Percentiles rank a stretch among this genome's conserved stretches.
Conservation (phyloP, 208 protist genomes). For the Leptomonas seymouri region DNA sequence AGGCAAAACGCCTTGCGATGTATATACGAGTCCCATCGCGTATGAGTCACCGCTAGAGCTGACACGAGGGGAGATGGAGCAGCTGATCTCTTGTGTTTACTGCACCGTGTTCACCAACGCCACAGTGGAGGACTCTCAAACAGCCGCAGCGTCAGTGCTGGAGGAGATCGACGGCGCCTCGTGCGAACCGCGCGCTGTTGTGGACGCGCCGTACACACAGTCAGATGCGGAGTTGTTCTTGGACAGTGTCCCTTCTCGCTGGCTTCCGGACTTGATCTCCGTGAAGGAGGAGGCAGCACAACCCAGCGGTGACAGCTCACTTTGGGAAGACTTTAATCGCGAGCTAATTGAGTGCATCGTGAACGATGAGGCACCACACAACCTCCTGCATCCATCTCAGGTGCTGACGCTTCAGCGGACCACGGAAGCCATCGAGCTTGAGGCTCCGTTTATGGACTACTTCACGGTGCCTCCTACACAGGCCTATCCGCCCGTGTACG, state of each 20-base stretch:
- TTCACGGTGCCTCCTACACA: conserved; percentile 35
- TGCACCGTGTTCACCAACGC: conserved; percentile 73
- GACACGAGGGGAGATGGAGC: conserved; percentile 51
- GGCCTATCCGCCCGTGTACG: conserved; percentile 58
- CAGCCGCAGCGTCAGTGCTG: conserved; percentile 8
- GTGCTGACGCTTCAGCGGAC: conserved; percentile 57
- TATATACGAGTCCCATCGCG: conserved; percentile 19
- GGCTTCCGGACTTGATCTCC: conserved; percentile 45
- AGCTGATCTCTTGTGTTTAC: conserved; percentile 64
- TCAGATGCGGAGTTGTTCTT: conserved; percentile 54
- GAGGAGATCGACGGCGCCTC: conserved; percentile 2
- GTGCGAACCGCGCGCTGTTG: background rate
- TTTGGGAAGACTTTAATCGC: conserved; percentile 33
- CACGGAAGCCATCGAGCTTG: conserved; percentile 39
- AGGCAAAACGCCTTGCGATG: conserved; percentile 12
- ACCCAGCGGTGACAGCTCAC: background rate
- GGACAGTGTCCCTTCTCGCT: conserved; percentile 40
- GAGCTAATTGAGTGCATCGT: conserved; percentile 78
- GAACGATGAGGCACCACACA: conserved; percentile 66
- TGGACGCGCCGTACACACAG: conserved; percentile 34
- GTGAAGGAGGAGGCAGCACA: conserved; percentile 17
- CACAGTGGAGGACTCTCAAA: background rate
- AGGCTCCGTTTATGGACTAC: conserved; percentile 56
- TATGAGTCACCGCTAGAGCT: conserved; percentile 30
- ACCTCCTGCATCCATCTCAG: conserved; percentile 47